Percentiles rank a stretch among this genome's conserved stretches.
Evolutionary conservation across 768 basidiomycete species (phyloP).

Genomic region (Postia placenta): DNA sequence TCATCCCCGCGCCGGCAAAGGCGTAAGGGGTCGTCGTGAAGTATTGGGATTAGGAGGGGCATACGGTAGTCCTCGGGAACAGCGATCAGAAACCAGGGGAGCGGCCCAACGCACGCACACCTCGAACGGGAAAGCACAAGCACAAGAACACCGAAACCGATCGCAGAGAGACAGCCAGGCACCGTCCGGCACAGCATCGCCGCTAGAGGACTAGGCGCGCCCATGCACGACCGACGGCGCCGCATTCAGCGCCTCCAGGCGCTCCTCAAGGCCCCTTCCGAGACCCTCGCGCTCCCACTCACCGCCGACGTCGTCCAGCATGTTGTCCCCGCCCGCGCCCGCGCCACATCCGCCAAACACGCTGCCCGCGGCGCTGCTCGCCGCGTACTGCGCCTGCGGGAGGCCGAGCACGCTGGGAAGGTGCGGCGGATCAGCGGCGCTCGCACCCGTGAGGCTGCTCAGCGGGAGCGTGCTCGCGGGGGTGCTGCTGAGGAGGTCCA

Average conservation of each 20-base stretch:
- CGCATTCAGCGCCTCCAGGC: conserved; percentile 56
- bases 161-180: no score
- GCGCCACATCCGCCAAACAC: conserved; percentile 15
- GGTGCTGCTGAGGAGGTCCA: conserved; percentile 74
- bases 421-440: conserved; percentile 66
- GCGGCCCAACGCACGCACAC: no score
- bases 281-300: conserved; percentile 88
- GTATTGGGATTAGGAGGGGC: no score
- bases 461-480: conserved; percentile 70
- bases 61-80: no score
- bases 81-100: no score
- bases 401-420: conserved; percentile 54
- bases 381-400: conserved; percentile 23
- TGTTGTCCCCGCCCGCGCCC: conserved; percentile 16
- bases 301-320: conserved; percentile 64
- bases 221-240: conserved; percentile 7
- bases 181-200: no score
- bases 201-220: conserved; percentile 6
- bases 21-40: no score
- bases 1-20: no score
- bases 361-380: conserved; percentile 25
- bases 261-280: conserved; percentile 77
- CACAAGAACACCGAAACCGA: no score
- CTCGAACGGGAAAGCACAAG: no score
- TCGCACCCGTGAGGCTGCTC: conserved; percentile 57